Evolutionary conservation across 108 stramenopile genomes (phyloP), one percentile per base, ranked within the genome.

Genomic region (Discostella pseudostelligera): DNA sequence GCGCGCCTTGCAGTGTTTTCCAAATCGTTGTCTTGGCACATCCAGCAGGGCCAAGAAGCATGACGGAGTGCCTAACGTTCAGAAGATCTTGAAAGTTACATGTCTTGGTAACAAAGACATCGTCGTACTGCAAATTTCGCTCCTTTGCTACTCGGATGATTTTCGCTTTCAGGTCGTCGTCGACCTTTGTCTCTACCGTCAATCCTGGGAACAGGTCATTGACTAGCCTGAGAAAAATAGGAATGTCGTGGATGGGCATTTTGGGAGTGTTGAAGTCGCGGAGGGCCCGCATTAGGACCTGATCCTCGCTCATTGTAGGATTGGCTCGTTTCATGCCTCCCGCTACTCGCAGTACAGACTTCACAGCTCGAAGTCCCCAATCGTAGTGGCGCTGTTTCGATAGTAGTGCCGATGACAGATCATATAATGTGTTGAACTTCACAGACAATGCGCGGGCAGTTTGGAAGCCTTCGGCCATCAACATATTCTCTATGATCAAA

Each of bases 221-320:
- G n/a, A 95, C 87, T 8, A 95, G 84, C 42, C 94, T 82, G 13
- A 92, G 64, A 65, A 95, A 95, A 63, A 95, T 94, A 35, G 92
- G 92, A 22, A 89, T 90, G 71, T 95, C 94, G 20, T 90, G 72
- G 8, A 76, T 73, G 8, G 92, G 90, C 63, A 95, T 94, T 74
- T 95, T 95, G 13, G 94, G 94, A 3, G 94, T 94, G 62, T 95
- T 95, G 66, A 95, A 95, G 73, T 95, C 94, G 53, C 94, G 92
- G 4, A 95, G 84, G 22, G 94, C 94, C 20, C 94, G 81, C 92
- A 95, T 89, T 11, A 95, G 82, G 35, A 95, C 87, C 43, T 87
- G 87, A 55, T 80, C 89, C 71, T 95, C 94, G 67, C 87, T 87
- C 24, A 88, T 79, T 44, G 81, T 73, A 1, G 94, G 94, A 19